phyloP scores from a whole-genome alignment of 23 red algal species.

The Gracilaria domingensis region DNA sequence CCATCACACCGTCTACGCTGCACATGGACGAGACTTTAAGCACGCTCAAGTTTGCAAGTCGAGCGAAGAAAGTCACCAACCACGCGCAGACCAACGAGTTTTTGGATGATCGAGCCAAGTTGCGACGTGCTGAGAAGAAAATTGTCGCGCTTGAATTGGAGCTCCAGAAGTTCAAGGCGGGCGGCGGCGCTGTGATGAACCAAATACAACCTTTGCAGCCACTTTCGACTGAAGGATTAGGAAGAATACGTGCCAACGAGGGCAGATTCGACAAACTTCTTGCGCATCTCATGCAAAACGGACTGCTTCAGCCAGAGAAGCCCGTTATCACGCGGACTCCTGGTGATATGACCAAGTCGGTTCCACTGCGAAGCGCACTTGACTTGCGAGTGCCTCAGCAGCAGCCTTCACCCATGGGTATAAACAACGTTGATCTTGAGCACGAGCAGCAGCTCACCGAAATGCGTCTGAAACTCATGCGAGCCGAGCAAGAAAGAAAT shows the following conservation, averaged over 20 bases:
- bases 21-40: constrained; percentile 93
- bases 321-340: neutral
- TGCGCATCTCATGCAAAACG: neutral
- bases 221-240: neutral
- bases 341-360: neutral
- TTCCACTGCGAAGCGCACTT: neutral
- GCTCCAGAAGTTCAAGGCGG: constrained; percentile 5
- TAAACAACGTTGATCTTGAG: neutral
- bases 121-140: constrained; percentile 73
- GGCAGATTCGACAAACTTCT: constrained; percentile 13
- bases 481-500: constrained; percentile 33
- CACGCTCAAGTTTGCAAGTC: constrained; percentile 95
- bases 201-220: neutral
- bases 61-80: constrained; percentile 94
- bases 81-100: constrained; percentile 85
- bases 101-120: constrained; percentile 87
- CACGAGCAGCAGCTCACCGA: constrained; percentile 32
- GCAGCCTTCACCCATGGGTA: neutral
- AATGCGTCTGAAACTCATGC: constrained; percentile 33
- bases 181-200: neutral
- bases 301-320: too few relatives aligned
- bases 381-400: neutral
- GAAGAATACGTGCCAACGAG: neutral
- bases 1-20: constrained; percentile 79
- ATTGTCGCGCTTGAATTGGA: constrained; percentile 37